Percentiles rank a stretch among this genome's conserved stretches.
phyloP scores from a whole-genome alignment of 805 yeast genomes.

The Schizosaccharomyces japonicus region DNA sequence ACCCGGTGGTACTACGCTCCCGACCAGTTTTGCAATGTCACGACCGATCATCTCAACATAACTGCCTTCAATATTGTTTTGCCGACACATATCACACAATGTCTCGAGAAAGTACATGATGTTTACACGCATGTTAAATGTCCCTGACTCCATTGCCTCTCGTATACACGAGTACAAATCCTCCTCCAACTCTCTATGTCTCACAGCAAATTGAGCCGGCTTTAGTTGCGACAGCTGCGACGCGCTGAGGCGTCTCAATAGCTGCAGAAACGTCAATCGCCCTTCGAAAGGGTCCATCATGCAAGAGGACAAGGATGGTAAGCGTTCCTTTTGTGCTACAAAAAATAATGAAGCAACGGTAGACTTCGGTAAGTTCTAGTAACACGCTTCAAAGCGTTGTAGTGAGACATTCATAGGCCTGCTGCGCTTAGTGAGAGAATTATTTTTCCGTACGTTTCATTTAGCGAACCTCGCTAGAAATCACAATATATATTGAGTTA shows the following conservation, averaged over 20 bases:
- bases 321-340: too few species aligned
- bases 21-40: conserved; percentile 14
- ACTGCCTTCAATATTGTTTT: conserved; percentile 8
- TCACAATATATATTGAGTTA: too few species aligned
- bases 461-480: too few species aligned
- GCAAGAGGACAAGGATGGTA: too few species aligned
- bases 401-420: too few species aligned
- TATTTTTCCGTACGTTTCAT: too few species aligned
- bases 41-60: conserved; percentile 14
- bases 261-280: conserved; percentile 46
- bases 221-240: conserved; percentile 23
- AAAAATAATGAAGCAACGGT: too few species aligned
- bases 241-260: conserved; percentile 41
- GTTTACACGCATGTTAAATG: conserved; percentile 37
- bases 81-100: conserved; percentile 19
- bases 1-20: conserved; percentile 13
- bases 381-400: too few species aligned
- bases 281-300: conserved; percentile 76
- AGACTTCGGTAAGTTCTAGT: too few species aligned
- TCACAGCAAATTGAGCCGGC: conserved; percentile 33
- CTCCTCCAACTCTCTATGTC: conserved; percentile 32
- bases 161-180: conserved; percentile 44
- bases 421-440: too few species aligned
- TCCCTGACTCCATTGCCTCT: conserved; percentile 28
- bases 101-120: conserved; percentile 47